These are phyloP conservation scores for Tuber aestivum DNA, from an alignment of 495 filamentous ascomycete species.

Conservation along the genomic window DNA sequence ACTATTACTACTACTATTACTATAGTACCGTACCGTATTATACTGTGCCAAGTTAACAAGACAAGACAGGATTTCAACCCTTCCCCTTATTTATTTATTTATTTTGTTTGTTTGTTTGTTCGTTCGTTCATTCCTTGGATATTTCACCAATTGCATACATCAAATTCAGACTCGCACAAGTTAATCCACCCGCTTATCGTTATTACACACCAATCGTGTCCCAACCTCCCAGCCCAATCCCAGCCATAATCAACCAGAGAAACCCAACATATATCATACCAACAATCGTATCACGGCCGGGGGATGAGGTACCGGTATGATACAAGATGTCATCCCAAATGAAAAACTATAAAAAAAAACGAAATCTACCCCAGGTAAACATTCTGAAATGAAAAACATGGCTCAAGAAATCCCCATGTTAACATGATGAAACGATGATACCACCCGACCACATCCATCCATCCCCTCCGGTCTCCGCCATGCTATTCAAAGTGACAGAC, in stretches of 20 bases:
- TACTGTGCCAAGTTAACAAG: too few species aligned
- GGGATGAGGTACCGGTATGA: background rate
- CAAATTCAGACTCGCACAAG: background rate
- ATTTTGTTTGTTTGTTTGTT: too few species aligned
- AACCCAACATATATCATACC: slow-evolving; percentile 5
- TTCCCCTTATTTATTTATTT: too few species aligned
- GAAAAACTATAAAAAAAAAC: slow-evolving; percentile 6
- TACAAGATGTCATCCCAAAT: background rate
- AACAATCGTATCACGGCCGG: background rate
- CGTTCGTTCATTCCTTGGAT: background rate
- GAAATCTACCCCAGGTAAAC: slow-evolving; percentile 15
- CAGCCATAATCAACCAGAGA: background rate
- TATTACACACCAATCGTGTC: slow-evolving; percentile 7
- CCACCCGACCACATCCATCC: background rate
- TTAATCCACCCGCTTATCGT: background rate
- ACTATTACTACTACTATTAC: too few species aligned
- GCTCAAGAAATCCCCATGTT: background rate
- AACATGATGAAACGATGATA: slow-evolving; percentile 6
- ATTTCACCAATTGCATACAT: background rate
- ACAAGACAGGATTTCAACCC: background rate
- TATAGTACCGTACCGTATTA: background rate
- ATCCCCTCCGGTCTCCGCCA: background rate
- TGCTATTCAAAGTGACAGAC: background rate
- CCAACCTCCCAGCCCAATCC: slow-evolving; percentile 1
- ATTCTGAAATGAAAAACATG: slow-evolving; percentile 10